phyloP scores from a whole-genome alignment of 257 asterid genomes.

The Ilex asprella region DNA sequence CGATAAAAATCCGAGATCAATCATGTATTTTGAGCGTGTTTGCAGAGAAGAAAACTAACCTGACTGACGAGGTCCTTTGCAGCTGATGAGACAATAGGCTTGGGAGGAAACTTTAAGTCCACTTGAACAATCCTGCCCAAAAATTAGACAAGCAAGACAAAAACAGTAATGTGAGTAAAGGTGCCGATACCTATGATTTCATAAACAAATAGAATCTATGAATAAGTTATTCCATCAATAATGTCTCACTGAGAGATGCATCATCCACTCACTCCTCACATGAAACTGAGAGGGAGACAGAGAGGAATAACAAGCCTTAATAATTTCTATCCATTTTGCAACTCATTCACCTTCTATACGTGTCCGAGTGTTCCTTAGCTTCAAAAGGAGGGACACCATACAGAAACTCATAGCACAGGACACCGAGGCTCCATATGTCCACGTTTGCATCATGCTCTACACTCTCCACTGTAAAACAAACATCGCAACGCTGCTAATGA shows the following conservation, averaged over 20 bases:
- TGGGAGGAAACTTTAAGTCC: conserved; percentile 84
- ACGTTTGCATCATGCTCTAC: conserved; percentile 92
- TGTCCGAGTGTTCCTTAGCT: conserved; percentile 91
- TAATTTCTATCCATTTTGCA: neutral
- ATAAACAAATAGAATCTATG: too few relatives aligned
- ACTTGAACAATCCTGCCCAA: conserved; percentile 80
- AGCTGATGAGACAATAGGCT: conserved; percentile 71
- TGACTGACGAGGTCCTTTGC: conserved; percentile 92
- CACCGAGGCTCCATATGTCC: conserved; percentile 97
- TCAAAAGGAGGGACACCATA: conserved; percentile 95
- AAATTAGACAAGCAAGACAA: neutral
- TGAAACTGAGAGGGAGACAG: too few relatives aligned
- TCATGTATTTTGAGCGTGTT: too few relatives aligned
- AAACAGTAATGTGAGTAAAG: too few relatives aligned
- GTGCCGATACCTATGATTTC: too few relatives aligned
- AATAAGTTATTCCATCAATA: too few relatives aligned
- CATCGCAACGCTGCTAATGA: neutral
- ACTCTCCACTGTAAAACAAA: conserved; percentile 67
- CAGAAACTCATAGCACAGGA: conserved; percentile 88
- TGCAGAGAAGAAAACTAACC: conserved; percentile 26
- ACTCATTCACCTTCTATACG: conserved; percentile 69
- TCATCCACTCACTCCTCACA: too few relatives aligned
- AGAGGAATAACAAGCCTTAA: too few relatives aligned
- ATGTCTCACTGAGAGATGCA: too few relatives aligned
- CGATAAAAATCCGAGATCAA: neutral